Base-by-base conservation (phyloP, 352 stramenopile genomes). In the Phytophthora boehmeriae region DNA sequence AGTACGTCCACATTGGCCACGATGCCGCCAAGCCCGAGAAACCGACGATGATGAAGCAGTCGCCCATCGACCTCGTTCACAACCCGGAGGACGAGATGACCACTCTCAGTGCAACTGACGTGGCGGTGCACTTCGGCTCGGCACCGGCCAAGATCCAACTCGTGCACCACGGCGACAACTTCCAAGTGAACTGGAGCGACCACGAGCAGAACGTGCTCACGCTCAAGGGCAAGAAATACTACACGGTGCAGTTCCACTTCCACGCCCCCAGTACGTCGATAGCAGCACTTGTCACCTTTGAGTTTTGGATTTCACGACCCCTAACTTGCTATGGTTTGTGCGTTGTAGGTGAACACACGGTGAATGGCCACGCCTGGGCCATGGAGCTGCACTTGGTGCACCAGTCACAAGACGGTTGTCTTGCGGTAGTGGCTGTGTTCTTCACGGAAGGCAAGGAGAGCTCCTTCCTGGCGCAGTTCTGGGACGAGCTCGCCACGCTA, bases 361-460 rank as follows among this genome's bases (percentile, higher is more conserved):
- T 92, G 45, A 68, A 90, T 23, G 80, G 78, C 20, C 53, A 87
- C 20, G 63, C 61, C 9, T 58, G 75, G 23, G 74, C 55, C 27
- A 86, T 92, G 71, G 80, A 88, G 59, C 65, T 92, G 45, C 83
- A 92, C 55, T 51, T 92, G 41, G 80, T 92, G 41, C 78, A 92
- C 54, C 68, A 86, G 35, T 66, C 80, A 9, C 68, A 76, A 5
- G 77, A 90, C 64, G 77, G 76, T 4, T 53, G 50, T 4, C 59
- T 89, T 19, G 77, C 80, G 0, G 80, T 92, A 0, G 72, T 92
- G 17, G 83, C 61, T 2, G 43, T 92, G 5, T 88, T 89, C 62
- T 88, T 92, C 62, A 35, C 52, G 0, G 63, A 79, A 43, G 80
- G 80, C 16, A 54, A 60, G 4, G 69, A 89, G 54, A 88, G 78